Percentiles rank a stretch among this genome's conserved stretches.
These are phyloP conservation scores for Gremmenia infestans DNA, from an alignment of 2,329 filamentous ascomycete genomes.

Conservation along the genomic window DNA sequence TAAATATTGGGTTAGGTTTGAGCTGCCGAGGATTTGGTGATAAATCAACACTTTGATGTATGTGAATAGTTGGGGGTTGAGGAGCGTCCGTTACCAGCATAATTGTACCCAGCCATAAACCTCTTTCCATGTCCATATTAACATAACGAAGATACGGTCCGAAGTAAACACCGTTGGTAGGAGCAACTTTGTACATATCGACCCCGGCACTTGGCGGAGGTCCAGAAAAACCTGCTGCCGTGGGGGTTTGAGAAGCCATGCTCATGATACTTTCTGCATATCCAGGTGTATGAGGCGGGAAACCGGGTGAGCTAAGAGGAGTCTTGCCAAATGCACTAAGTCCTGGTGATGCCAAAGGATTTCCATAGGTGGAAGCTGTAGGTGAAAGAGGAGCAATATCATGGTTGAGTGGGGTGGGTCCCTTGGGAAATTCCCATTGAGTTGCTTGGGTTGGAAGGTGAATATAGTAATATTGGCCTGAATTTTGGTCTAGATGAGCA, in stretches of 20 bases:
- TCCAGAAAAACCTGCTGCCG: slow-evolving; percentile 76
- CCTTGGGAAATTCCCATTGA: slow-evolving; percentile 98
- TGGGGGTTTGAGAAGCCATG: slow-evolving; percentile 69
- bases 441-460: slow-evolving; percentile 92
- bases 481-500: slow-evolving; percentile 89
- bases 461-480: slow-evolving; percentile 98
- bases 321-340: slow-evolving; percentile 51
- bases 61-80: slow-evolving; percentile 92
- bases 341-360: slow-evolving; percentile 65
- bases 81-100: slow-evolving; percentile 86
- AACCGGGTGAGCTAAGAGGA: slow-evolving; percentile 73
- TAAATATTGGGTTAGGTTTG: slow-evolving; percentile 74
- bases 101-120: slow-evolving; percentile 89
- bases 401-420: slow-evolving; percentile 81
- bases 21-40: slow-evolving; percentile 90
- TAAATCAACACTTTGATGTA: slow-evolving; percentile 84
- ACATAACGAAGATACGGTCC: slow-evolving; percentile 92
- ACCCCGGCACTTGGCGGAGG: slow-evolving; percentile 86
- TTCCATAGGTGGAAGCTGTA: slow-evolving; percentile 65
- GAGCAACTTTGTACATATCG: slow-evolving; percentile 88
- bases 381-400: slow-evolving; percentile 81
- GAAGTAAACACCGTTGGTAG: slow-evolving; percentile 97
- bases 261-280: slow-evolving; percentile 85
- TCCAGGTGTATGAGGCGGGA: slow-evolving; percentile 74
- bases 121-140: slow-evolving; percentile 93